Base-by-base conservation (phyloP, 2,329 filamentous ascomycete genomes). In the Ceratocystis alfenasii region DNA sequence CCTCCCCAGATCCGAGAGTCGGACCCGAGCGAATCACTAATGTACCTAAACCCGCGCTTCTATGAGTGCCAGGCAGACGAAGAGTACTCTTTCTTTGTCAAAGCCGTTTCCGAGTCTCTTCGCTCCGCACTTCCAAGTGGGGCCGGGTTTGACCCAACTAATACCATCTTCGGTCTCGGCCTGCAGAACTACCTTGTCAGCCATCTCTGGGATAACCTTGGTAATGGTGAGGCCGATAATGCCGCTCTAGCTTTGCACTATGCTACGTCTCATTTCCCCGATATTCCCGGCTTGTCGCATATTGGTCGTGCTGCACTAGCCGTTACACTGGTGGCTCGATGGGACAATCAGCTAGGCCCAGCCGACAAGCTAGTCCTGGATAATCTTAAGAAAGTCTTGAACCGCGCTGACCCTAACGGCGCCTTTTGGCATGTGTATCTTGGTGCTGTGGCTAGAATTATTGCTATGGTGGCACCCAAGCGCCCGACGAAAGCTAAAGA, bases 201-300 rank as follows among this genome's bases (percentile, higher is more conserved):
- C 41, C 77, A 80, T 33, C 78, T 83, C 17, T 86, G 83, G 83
- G 72, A 74, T 45, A 75, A 79, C 20, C 72, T 75, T 62, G 83
- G 83, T 1, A 75, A 80, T 66, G 75, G 79, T 64, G 74, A 75
- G 25, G 78, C 80, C 57, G 74, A 77, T 6, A 86, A 86, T 69
- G 83, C 88, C 0, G 82, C 87, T 2, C 83, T 84, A 63, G 87
- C 87, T 6, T 76, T 96, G n/a, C 85, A 91, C 70, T 79, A 83
- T 68, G 87, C 88, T 1, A 84, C 89, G 5, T 84, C 82, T 0
- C 85, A 89, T 0, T 76, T 87, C 45, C 79, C 92, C 0, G 81
- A 83, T 15, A 80, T 82, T 1, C 89, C 93, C 48, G 90, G 90
- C 0, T 76, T 95, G 30, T 86, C 84, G 1, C 91, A 96, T 72